Percentiles rank a stretch among this genome's conserved stretches.
These are phyloP conservation scores for Papiliotrema nemorosa DNA, from an alignment of 1,284 basidiomycete species.

Conservation along the genomic window DNA sequence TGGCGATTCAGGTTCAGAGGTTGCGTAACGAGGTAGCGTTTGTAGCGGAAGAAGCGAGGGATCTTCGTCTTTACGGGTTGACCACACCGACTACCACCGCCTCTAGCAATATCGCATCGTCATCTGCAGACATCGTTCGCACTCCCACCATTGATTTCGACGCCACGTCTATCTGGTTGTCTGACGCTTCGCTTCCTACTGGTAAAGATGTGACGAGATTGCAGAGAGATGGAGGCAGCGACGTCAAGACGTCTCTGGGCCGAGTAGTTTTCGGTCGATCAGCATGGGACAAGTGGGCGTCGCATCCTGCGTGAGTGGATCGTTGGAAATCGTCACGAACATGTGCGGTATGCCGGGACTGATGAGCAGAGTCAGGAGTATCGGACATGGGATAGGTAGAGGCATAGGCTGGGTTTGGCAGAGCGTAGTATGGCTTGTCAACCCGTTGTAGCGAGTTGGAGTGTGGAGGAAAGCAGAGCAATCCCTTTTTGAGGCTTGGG, in stretches of 20 bases:
- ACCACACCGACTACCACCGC: not conserved
- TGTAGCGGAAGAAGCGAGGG: conserved; percentile 35
- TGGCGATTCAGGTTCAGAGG: conserved; percentile 32
- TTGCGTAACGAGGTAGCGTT: conserved; percentile 36
- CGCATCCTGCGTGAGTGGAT: conserved; percentile 24
- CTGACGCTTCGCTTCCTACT: too few species aligned
- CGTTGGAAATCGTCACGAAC: too few species aligned
- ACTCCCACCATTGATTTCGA: not conserved
- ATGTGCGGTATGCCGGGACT: not conserved
- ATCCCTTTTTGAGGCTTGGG: too few species aligned
- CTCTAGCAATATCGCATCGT: not conserved
- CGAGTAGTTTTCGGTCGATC: conserved; percentile 18
- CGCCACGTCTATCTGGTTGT: not conserved
- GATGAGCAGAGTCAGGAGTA: conserved; percentile 11
- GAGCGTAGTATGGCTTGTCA: conserved; percentile 22
- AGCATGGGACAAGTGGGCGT: conserved; percentile 15
- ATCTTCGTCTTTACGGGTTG: conserved; percentile 32
- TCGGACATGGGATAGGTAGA: conserved; percentile 6
- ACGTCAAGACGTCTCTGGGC: conserved; percentile 4
- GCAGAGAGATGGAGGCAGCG: not conserved
- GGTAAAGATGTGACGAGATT: too few species aligned
- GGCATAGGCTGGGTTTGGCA: conserved; percentile 27
- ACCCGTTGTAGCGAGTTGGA: too few species aligned
- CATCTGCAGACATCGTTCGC: too few species aligned
- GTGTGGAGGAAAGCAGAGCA: too few species aligned